Base-by-base conservation (phyloP, 2,329 filamentous ascomycete species). In the Thielaviopsis ethacetica region DNA sequence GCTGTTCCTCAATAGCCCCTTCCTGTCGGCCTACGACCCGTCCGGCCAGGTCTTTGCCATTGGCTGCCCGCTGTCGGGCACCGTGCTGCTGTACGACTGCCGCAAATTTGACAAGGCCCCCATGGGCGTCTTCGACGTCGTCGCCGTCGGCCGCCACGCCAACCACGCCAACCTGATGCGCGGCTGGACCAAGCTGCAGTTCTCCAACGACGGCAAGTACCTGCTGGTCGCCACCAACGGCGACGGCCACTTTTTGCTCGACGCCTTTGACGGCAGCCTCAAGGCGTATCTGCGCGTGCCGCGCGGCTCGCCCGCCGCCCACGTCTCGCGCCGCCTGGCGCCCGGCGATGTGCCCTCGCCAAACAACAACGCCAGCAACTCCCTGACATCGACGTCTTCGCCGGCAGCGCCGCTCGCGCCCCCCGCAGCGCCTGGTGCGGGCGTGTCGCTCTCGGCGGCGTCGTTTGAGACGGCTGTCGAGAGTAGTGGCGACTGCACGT, bases 71-170 rank as follows among this genome's bases (percentile, higher is more conserved):
- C 79, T 80, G 3, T 86, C 88, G 49, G 88, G 89, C 54, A 82
- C 82, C 2, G 76, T 98, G 54, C 76, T 96, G 17, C 82, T 98
- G 54, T 98, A 97, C 73, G 93, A 98, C 69, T 81, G 90, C 64
- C 85, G 91, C 64, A 94, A 95, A 69, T 97, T 88, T 71, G 88
- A 95, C 70, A 95, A 93, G 70, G 82, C 86, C 4, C 93, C 93
- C 0, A 94, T 98, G 66, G 80, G 84, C 12, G 86, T 81, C 9
- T 93, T 97, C 66, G 91, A 97, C 67, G 75, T 97, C 17, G 71
- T 82, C 24, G 81, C 84, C 59, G 72, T 76, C 56, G 73, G 74
- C 53, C 68, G 73, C 66, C 61, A 72, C 66, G 66, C 75, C 56
- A 74, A 80, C 63, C 70, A 76, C 5, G 79, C 84, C 54, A 82